Percentiles rank a stretch among this genome's conserved stretches.
These are phyloP conservation scores for Danielia reshetovae DNA, from an alignment of 805 yeast species.

Conservation along the genomic window DNA sequence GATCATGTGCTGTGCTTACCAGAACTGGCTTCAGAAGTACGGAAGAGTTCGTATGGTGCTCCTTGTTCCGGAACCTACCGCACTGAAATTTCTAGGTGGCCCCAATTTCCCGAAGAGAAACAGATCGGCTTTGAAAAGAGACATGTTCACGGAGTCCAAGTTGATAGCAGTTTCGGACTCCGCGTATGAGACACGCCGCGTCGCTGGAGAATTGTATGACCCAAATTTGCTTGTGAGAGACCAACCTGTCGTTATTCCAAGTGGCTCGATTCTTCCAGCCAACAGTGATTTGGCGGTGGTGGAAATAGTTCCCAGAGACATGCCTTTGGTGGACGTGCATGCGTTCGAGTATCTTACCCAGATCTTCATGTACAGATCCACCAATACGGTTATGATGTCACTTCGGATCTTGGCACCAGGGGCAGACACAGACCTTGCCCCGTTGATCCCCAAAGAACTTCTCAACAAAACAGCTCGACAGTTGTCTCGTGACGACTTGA, in stretches of 20 bases:
- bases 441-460: slow-evolving; percentile 25
- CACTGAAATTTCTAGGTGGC: slow-evolving; percentile 55
- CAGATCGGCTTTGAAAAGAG: slow-evolving; percentile 61
- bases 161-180: slow-evolving; percentile 47
- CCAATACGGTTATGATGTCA: slow-evolving; percentile 45
- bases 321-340: slow-evolving; percentile 37
- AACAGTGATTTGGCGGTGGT: slow-evolving; percentile 48
- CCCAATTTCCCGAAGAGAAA: slow-evolving; percentile 51
- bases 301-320: slow-evolving; percentile 46
- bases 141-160: slow-evolving; percentile 56
- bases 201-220: slow-evolving; percentile 29
- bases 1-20: slow-evolving; percentile 60
- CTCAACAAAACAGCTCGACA: slow-evolving; percentile 44
- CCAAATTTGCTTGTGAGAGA: slow-evolving; percentile 34
- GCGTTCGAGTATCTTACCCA: slow-evolving; percentile 62
- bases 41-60: slow-evolving; percentile 72
- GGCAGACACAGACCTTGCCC: slow-evolving; percentile 52
- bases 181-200: slow-evolving; percentile 6
- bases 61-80: slow-evolving; percentile 58
- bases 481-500: slow-evolving; percentile 54
- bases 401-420: slow-evolving; percentile 74
- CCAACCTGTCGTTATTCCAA: slow-evolving; percentile 32
- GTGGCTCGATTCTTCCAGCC: slow-evolving; percentile 24
- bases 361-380: slow-evolving; percentile 18
- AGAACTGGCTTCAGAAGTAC: slow-evolving; percentile 70